phyloP scores from a whole-genome alignment of 306 rosid genomes.

The Cucurbita ficifolia region DNA sequence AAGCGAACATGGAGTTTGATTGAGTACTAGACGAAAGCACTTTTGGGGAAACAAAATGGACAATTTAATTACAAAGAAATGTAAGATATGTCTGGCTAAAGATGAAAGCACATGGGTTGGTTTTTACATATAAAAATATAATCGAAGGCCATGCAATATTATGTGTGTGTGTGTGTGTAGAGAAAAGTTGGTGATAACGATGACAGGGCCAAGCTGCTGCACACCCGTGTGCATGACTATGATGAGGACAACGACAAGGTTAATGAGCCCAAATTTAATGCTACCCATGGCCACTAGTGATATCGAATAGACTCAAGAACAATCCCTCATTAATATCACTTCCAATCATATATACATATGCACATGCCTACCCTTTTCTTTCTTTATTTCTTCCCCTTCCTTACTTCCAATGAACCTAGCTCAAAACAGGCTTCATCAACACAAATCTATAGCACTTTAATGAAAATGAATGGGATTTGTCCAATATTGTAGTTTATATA shows the following conservation, averaged over 20 bases:
- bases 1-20: not conserved
- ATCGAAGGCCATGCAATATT: not conserved
- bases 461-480: not conserved
- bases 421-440: not conserved
- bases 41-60: not conserved
- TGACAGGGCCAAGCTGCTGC: not conserved
- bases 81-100: not conserved
- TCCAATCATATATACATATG: not conserved
- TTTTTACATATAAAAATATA: not conserved
- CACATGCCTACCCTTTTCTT: not conserved
- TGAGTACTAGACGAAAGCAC: not conserved
- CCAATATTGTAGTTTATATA: not conserved
- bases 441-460: not conserved
- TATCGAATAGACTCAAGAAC: not conserved
- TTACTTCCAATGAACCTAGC: not conserved
- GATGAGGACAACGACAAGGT: not conserved
- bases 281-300: not conserved
- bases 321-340: not conserved
- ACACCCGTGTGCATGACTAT: slow-evolving; percentile 2
- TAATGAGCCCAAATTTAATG: not conserved
- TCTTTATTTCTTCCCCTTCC: not conserved
- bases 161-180: too few relatives aligned
- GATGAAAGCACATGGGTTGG: slow-evolving; percentile 8
- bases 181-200: not conserved
- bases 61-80: not conserved